A percentile compares a stretch with the other conserved stretches of the same genome.
These are phyloP conservation scores for Acorus gramineus DNA, from an alignment of 106 monocot genomes.

Conservation along the genomic window DNA sequence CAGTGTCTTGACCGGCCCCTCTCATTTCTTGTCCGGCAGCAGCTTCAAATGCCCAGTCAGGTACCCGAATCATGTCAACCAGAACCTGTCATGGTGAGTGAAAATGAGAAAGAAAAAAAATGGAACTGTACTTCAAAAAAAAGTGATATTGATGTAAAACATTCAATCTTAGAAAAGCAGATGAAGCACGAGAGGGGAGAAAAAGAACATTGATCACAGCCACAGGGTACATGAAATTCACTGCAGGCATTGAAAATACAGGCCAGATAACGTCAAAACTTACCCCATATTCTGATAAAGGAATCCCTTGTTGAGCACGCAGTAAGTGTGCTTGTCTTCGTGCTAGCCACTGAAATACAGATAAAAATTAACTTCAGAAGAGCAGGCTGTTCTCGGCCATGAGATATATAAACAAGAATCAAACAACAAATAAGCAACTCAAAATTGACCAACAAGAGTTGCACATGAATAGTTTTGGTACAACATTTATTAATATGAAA, in stretches of 20 bases:
- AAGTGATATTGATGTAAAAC: not conserved
- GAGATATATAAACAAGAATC: not conserved
- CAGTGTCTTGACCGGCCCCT: slow-evolving; percentile 90
- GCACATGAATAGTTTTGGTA: too few relatives aligned
- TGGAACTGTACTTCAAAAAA: not conserved
- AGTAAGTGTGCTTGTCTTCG: slow-evolving; percentile 70
- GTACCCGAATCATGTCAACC: slow-evolving; percentile 97
- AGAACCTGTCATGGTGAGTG: slow-evolving; percentile 38
- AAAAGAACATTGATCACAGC: not conserved
- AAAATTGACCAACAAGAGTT: too few relatives aligned
- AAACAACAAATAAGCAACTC: too few relatives aligned
- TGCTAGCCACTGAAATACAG: slow-evolving; percentile 55
- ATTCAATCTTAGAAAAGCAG: too few relatives aligned
- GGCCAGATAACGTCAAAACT: not conserved
- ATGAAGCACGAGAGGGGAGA: too few relatives aligned
- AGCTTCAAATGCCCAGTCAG: slow-evolving; percentile 94
- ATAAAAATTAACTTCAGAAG: not conserved
- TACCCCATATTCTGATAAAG: slow-evolving; percentile 93
- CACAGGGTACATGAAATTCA: not conserved
- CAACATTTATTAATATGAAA: too few relatives aligned
- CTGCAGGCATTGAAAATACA: too few relatives aligned
- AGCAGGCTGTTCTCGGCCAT: slow-evolving; percentile 11
- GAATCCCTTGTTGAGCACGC: slow-evolving; percentile 89
- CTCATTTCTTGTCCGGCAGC: slow-evolving; percentile 84
- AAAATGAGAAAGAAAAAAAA: not conserved